phyloP scores from a whole-genome alignment of 345 rosid species.

The Rhizophora mangle region DNA sequence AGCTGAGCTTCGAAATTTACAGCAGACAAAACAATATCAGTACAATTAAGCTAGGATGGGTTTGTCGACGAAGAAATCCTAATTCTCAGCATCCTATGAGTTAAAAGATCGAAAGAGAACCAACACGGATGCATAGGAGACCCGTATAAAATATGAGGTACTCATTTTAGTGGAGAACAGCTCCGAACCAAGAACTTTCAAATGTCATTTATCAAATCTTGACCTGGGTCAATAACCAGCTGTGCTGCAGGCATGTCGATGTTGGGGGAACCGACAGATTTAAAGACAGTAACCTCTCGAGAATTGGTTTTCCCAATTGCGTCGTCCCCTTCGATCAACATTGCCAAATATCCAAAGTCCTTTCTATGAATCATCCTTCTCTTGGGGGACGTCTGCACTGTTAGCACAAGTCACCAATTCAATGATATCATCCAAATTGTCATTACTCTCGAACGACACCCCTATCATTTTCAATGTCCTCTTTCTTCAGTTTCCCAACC shows the following conservation, averaged over 20 bases:
- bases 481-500: constrained; percentile 41
- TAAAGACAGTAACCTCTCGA: constrained; percentile 64
- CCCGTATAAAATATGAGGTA: constrained; percentile 29
- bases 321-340: constrained; percentile 44
- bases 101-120: no score
- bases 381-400: constrained; percentile 57
- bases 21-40: no score
- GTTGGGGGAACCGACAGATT: constrained; percentile 74
- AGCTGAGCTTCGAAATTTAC: no score
- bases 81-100: no score
- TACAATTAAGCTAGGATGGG: no score
- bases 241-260: constrained; percentile 71
- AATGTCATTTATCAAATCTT: no score
- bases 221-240: constrained; percentile 41
- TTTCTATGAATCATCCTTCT: constrained; percentile 65
- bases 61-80: no score
- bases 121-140: constrained; percentile 6
- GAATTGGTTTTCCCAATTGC: constrained; percentile 42
- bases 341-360: constrained; percentile 59
- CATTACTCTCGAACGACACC: constrained; percentile 36
- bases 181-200: no score
- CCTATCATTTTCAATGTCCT: constrained; percentile 19
- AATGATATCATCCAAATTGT: constrained; percentile 48
- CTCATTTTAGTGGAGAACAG: no score
- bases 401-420: constrained; percentile 78